Conservation (phyloP, 1,139 yeast genomes). For the Kodamaea sp. region DNA sequence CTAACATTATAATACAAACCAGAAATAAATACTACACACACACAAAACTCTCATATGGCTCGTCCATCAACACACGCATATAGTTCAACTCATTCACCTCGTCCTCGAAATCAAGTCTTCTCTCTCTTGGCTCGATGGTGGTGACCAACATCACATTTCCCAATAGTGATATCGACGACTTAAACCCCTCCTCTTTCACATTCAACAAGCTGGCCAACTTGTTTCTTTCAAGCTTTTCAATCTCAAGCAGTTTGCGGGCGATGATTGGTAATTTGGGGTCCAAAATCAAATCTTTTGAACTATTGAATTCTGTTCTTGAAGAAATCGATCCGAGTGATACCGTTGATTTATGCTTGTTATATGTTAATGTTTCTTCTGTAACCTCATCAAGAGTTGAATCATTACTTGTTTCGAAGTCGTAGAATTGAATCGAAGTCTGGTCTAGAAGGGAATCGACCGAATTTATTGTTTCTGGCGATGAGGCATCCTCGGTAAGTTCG, state of each 20-base stretch:
- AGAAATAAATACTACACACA: background rate
- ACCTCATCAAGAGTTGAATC: constrained; percentile 7
- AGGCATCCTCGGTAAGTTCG: constrained; percentile 1
- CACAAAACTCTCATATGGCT: constrained; percentile 15
- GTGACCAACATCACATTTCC: constrained; percentile 28
- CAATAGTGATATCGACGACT: constrained; percentile 16
- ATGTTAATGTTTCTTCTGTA: constrained; percentile 1
- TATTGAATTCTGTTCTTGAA: constrained; percentile 8
- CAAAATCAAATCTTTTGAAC: constrained; percentile 1
- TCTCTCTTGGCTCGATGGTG: constrained; percentile 7
- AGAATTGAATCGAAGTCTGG: constrained; percentile 20
- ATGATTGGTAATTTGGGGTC: constrained; percentile 17
- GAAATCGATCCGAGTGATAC: constrained; percentile 3
- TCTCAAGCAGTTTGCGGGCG: constrained; percentile 25
- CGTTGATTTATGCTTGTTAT: constrained; percentile 2
- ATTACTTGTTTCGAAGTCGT: constrained; percentile 16
- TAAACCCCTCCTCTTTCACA: constrained; percentile 1
- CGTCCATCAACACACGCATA: constrained; percentile 17
- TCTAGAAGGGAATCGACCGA: constrained; percentile 21
- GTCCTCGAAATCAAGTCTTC: constrained; percentile 3
- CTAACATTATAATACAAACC: too few relatives aligned
- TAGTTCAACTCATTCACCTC: constrained; percentile 20
- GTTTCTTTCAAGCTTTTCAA: constrained; percentile 22
- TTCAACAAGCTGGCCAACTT: constrained; percentile 8
- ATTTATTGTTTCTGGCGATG: constrained; percentile 10